These are phyloP conservation scores for Cyphellophora attinorum DNA, from an alignment of 2,329 filamentous ascomycete species.

Conservation along the genomic window DNA sequence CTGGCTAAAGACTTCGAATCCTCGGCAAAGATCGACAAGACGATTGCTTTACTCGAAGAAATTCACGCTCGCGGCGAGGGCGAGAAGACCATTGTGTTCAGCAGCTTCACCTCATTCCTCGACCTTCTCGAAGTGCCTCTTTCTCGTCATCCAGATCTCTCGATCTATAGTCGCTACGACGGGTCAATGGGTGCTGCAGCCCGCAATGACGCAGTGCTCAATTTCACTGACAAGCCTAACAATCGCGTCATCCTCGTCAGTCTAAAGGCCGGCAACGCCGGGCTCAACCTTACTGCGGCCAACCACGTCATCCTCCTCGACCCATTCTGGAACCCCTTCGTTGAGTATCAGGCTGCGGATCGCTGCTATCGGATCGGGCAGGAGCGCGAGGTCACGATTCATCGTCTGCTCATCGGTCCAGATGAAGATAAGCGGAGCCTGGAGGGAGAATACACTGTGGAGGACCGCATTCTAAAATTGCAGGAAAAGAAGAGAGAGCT, in stretches of 20 bases:
- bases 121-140: conserved; percentile 70
- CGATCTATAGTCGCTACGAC: conserved; percentile 63
- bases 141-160: conserved; percentile 22
- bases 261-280: conserved; percentile 72
- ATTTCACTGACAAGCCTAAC: conserved; percentile 54
- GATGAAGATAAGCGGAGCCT: conserved; percentile 5
- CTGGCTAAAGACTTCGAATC: conserved; percentile 60
- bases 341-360: conserved; percentile 87
- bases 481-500: conserved; percentile 70
- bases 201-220: conserved; percentile 57
- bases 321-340: conserved; percentile 77
- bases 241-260: conserved; percentile 67
- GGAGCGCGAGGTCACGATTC: conserved; percentile 61
- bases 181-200: conserved; percentile 60
- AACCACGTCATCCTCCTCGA: conserved; percentile 84
- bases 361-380: conserved; percentile 85
- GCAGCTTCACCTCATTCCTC: conserved; percentile 69
- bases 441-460: conserved; percentile 51
- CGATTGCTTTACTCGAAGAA: conserved; percentile 52
- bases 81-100: conserved; percentile 76
- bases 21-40: conserved; percentile 66
- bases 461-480: conserved; percentile 72
- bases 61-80: conserved; percentile 40
- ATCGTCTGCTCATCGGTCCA: conserved; percentile 64
- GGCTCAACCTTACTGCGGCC: conserved; percentile 74